Conservation (phyloP, 495 filamentous ascomycete genomes). For the Aspergillus funiculosus region DNA sequence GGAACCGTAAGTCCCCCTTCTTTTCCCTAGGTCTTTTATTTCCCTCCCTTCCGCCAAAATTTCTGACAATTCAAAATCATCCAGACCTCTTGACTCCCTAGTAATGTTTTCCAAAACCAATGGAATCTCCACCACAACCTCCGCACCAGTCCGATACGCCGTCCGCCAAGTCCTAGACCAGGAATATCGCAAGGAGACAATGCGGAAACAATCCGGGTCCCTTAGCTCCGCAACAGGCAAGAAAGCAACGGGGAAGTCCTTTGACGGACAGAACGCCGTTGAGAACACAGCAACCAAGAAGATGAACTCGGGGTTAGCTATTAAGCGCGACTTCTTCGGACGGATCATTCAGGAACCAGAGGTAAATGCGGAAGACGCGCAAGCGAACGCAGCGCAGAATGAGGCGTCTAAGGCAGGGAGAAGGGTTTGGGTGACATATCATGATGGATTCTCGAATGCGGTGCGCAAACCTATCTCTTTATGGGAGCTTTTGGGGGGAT, state of each 20-base stretch:
- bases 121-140: slow-evolving; percentile 31
- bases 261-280: slow-evolving; percentile 38
- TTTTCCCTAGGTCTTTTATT: no score
- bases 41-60: neutral
- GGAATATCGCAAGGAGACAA: slow-evolving; percentile 67
- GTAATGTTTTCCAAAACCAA: slow-evolving; percentile 37
- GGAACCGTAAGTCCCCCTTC: slow-evolving; percentile 68
- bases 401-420: slow-evolving; percentile 40
- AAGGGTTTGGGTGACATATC: slow-evolving; percentile 87
- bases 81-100: slow-evolving; percentile 65
- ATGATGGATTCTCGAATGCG: slow-evolving; percentile 95
- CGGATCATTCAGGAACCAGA: slow-evolving; percentile 52
- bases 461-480: slow-evolving; percentile 87
- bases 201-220: slow-evolving; percentile 52
- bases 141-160: slow-evolving; percentile 73
- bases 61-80: neutral
- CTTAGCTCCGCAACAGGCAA: slow-evolving; percentile 44
- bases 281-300: slow-evolving; percentile 21
- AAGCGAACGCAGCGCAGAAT: slow-evolving; percentile 20
- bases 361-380: slow-evolving; percentile 5
- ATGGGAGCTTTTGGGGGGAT: slow-evolving; percentile 65
- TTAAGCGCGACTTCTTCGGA: slow-evolving; percentile 91
- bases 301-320: slow-evolving; percentile 6
- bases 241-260: slow-evolving; percentile 19
- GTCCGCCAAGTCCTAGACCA: slow-evolving; percentile 89